Conservation (phyloP, 1,139 yeast genomes). For the Taphrina pruni region DNA sequence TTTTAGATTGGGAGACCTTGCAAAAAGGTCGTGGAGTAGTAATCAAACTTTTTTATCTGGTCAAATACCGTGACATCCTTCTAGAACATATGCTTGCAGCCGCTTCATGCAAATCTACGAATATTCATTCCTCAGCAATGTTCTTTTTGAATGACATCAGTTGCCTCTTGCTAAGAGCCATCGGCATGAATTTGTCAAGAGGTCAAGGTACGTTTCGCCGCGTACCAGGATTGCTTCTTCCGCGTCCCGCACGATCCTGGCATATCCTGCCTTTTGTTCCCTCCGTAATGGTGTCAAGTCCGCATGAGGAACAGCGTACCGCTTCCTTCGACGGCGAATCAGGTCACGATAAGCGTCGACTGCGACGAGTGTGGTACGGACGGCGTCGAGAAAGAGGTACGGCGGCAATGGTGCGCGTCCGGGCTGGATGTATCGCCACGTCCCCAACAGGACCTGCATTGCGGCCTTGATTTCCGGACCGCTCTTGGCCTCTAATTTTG, state of each 20-base stretch:
- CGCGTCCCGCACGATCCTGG: constrained; percentile 3
- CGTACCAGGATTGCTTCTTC: not conserved
- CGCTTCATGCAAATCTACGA: not conserved
- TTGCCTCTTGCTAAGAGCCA: constrained; percentile 16
- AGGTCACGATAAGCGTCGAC: not conserved
- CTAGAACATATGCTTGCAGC: too few species aligned
- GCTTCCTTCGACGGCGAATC: not conserved
- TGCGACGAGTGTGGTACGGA: not conserved
- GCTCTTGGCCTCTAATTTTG: not conserved
- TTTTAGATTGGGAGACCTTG: not conserved
- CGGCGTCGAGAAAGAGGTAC: constrained; percentile 28
- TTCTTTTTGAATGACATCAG: not conserved
- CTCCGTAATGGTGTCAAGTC: not conserved
- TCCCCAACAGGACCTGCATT: not conserved
- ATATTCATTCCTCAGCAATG: not conserved
- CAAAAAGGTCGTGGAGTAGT: not conserved
- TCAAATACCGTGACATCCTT: too few species aligned
- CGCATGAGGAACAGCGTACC: not conserved
- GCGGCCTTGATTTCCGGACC: constrained; percentile 12
- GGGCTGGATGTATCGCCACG: constrained; percentile 31
- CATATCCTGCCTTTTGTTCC: not conserved
- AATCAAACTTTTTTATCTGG: not conserved
- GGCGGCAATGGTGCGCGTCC: constrained; percentile 19
- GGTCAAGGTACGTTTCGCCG: not conserved
- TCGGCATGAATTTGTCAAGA: not conserved